These are phyloP conservation scores for Pseudocercospora vitis DNA, from an alignment of 2,329 filamentous ascomycete species.

Conservation along the genomic window DNA sequence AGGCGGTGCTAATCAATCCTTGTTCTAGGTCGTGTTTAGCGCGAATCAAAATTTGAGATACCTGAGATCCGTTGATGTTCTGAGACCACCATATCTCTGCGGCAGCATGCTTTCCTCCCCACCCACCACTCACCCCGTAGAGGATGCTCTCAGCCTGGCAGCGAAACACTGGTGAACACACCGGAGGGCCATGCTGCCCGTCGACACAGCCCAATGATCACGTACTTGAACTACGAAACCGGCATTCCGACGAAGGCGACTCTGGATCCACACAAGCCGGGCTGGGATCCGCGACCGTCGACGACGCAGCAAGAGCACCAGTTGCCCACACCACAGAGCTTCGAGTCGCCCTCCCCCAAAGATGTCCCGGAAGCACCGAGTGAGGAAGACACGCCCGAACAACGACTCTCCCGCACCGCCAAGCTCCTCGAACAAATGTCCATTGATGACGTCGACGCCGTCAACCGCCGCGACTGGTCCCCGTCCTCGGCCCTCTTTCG, in stretches of 20 bases:
- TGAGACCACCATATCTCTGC: neutral
- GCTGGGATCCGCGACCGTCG: neutral
- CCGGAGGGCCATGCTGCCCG: neutral
- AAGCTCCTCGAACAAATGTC: slow-evolving; percentile 14
- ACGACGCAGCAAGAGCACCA: too few relatives aligned
- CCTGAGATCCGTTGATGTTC: too few relatives aligned
- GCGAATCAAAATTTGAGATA: neutral
- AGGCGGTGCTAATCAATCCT: neutral
- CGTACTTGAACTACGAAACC: neutral
- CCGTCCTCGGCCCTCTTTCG: slow-evolving; percentile 10
- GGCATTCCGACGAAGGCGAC: neutral
- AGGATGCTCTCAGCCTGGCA: neutral
- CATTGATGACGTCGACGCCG: slow-evolving; percentile 16
- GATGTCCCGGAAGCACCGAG: neutral
- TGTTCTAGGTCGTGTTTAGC: slow-evolving; percentile 1
- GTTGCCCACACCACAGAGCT: neutral
- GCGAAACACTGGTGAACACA: neutral
- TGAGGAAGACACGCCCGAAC: neutral
- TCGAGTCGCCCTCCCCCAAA: neutral
- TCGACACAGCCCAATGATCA: neutral
- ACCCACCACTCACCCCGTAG: neutral
- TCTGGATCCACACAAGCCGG: neutral
- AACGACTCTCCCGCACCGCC: slow-evolving; percentile 9
- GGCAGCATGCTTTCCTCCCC: neutral
- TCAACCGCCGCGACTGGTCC: slow-evolving; percentile 15